Evolutionary conservation across 2,329 filamentous ascomycete species (phyloP).

Genomic region (Fusarium nematophilum): DNA sequence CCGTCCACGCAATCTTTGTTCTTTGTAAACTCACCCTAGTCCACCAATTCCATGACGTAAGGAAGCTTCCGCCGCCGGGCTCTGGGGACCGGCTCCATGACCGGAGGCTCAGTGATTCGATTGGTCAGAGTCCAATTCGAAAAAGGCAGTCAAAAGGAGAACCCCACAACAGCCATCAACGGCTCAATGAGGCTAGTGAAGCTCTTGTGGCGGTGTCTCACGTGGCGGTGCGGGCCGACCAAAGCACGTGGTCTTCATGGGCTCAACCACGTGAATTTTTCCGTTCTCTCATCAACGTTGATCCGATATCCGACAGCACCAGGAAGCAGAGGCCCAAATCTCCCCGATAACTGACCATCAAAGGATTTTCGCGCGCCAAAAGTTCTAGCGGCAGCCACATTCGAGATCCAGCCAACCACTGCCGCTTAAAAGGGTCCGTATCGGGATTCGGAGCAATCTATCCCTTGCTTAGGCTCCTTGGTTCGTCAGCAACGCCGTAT

Average conservation of each 20-base stretch:
- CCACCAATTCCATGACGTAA: not conserved
- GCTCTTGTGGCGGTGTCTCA: accelerated
- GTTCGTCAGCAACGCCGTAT: slow-evolving; percentile 25
- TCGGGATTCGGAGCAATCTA: slow-evolving; percentile 8
- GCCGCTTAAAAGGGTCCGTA: too few species aligned
- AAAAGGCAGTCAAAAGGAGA: too few species aligned
- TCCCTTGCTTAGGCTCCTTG: not conserved
- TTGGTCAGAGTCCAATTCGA: too few species aligned
- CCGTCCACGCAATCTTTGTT: not conserved
- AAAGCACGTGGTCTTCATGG: not conserved
- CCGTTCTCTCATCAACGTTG: not conserved
- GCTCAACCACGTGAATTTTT: too few species aligned
- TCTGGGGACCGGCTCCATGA: slow-evolving; percentile 7
- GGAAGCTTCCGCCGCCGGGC: not conserved
- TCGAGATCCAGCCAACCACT: not conserved
- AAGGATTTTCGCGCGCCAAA: too few species aligned
- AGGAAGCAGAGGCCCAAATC: too few species aligned
- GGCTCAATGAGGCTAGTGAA: too few species aligned
- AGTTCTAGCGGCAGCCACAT: too few species aligned
- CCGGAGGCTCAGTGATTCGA: too few species aligned
- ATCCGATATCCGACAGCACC: too few species aligned
- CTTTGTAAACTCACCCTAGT: not conserved
- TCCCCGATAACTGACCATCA: too few species aligned
- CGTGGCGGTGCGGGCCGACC: not conserved
- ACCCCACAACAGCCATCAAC: too few species aligned